Percentiles rank a stretch among this genome's conserved stretches.
These are phyloP conservation scores for Talaromyces liani DNA, from an alignment of 495 filamentous ascomycete species.

Conservation along the genomic window DNA sequence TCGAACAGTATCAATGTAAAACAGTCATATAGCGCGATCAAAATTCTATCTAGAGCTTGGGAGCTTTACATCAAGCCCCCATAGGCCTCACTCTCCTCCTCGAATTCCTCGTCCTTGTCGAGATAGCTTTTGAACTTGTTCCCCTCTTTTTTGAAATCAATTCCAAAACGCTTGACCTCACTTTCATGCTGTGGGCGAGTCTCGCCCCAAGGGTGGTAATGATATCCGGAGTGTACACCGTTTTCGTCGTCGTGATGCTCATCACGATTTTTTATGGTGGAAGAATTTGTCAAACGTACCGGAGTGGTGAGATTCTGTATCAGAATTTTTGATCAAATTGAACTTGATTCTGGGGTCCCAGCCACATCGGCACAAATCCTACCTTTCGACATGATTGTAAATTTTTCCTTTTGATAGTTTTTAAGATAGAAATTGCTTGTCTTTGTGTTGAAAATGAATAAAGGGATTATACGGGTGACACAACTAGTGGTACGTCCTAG, in stretches of 20 bases:
- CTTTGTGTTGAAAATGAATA: neutral
- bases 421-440: neutral
- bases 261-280: neutral
- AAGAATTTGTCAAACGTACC: neutral
- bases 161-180: neutral
- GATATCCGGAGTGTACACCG: neutral
- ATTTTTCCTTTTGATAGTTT: neutral
- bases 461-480: too few relatives aligned
- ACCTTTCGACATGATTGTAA: neutral
- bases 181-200: neutral
- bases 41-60: neutral
- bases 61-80: neutral
- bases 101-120: neutral
- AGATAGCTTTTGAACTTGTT: neutral
- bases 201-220: neutral
- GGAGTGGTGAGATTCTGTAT: neutral
- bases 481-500: too few relatives aligned
- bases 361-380: neutral
- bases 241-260: neutral
- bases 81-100: neutral
- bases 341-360: neutral
- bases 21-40: neutral
- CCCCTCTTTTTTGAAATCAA: neutral
- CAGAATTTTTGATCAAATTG: neutral
- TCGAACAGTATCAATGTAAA: neutral